Base-by-base conservation (phyloP, 2,329 filamentous ascomycete species). In the Falciphora oryzae region DNA sequence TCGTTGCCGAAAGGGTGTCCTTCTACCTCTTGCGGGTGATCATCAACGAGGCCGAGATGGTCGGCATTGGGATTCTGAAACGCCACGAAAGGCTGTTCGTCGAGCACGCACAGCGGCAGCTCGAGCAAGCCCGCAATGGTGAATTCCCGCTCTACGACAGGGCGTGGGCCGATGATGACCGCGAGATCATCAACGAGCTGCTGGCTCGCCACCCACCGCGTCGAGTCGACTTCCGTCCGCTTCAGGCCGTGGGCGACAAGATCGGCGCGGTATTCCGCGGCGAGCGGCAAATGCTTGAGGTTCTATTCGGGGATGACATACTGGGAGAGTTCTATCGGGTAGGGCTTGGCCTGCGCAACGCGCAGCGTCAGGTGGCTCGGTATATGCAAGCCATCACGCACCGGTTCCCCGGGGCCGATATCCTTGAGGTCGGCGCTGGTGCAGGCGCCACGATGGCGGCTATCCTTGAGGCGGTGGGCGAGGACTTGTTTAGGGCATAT, bases 201-300 rank as follows among this genome's bases (percentile, higher is more conserved):
- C 14, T 65, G 18, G 50, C 2, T 6, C 18, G 38, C 2, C 6
- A 4, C 38, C 8, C 38, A 44, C 38, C 38, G 6, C 38, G 18
- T 3, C 63, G 62, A 31, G 59, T 65, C 60, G 63, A 62, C 63
- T 65, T 65, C 31, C 35, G 29, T 3, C 22, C 62, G 56, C 58
- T 65, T 4, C 59, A 50, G n/a, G 25, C 29, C 2, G 59, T 65
- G 27, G 38, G 28, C 11, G 38, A 61, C 4, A 59, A 65, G 28
- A n/a, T 61, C 4, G 59, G 31, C 44, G 32, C 35, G 16, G 63
- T 65, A 11, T 65, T 65, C 56, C 38, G 50, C 16, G 61, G 35
- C 44, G 38, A 65, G 53, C 56, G 57, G n/a, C 63, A 61, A 11
- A 65, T 65, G 59, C 57, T 65, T 22, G 29, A 65, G 8, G 59